Base-by-base conservation (phyloP, 2,329 filamentous ascomycete genomes). In the Talaromyces sp. region DNA sequence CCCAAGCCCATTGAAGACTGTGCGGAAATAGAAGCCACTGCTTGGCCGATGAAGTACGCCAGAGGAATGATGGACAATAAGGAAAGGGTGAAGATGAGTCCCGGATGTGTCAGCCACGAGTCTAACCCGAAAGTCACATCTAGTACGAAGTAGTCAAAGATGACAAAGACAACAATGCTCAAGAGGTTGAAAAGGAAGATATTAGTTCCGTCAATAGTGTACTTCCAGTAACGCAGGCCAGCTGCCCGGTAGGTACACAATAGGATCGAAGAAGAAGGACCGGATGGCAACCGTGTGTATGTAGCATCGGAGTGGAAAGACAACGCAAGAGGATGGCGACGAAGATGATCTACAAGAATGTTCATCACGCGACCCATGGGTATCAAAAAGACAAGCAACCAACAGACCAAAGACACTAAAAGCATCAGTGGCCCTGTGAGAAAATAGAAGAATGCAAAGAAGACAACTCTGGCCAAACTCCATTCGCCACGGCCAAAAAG, bases 101-200 rank as follows among this genome's bases (percentile, higher is more conserved):
- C 92, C 0, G 92, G 88, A 28, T 90, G 88, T 0, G 93, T 96
- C 67, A 97, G 77, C 74, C 87, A 86, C 65, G 83, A 86, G 28
- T 95, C 80, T 25, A 96, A 68, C 21, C 88, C 84, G 39, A 98
- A 77, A 3, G 86, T 77, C 16, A 87, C 80, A 37, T 87, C 84
- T 28, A 99, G 81, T 25, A 99, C 82, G 64, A 87, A 87, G 83
- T 93, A 98, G 80, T 99, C 95, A 67, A 96, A 86, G 66, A 99
- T 96, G 71, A 93, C 90, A 72, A 99, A 97, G 25, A 91, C 80
- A n/a, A 99, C 95, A 18, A 99, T 86, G 12, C 87, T 89, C 79
- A 98, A 91, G 63, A 99, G 84, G 75, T 99, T 99, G 81, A 99
- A 97, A 68, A 99, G 86, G 79, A 99, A 98, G 73, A 99, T 96